phyloP scores from a whole-genome alignment of 1,284 basidiomycete species.

The Cryptococcus sp. region DNA sequence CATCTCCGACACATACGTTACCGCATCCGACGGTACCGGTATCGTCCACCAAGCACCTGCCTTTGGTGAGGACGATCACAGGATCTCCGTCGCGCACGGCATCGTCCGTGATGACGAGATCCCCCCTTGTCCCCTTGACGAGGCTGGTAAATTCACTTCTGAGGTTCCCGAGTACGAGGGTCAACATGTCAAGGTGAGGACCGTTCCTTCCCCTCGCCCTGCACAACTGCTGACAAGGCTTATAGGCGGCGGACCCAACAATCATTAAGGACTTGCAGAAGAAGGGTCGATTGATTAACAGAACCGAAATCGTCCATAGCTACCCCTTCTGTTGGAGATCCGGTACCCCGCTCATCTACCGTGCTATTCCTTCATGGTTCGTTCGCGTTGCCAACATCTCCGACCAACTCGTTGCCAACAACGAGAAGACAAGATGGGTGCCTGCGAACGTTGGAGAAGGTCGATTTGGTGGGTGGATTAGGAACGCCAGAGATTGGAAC shows the following conservation, averaged over 20 bases:
- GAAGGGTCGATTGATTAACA: slow-evolving; percentile 83
- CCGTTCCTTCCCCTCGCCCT: background rate
- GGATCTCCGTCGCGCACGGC: slow-evolving; percentile 81
- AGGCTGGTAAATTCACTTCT: slow-evolving; percentile 80
- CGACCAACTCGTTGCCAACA: slow-evolving; percentile 86
- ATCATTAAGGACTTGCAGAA: slow-evolving; percentile 91
- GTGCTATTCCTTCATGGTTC: slow-evolving; percentile 96
- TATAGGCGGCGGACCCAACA: slow-evolving; percentile 83
- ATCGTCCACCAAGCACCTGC: slow-evolving; percentile 99
- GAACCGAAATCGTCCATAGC: slow-evolving; percentile 82
- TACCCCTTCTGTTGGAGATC: slow-evolving; percentile 99
- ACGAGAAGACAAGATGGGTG: slow-evolving; percentile 92
- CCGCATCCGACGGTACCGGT: slow-evolving; percentile 90
- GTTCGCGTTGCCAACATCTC: slow-evolving; percentile 82
- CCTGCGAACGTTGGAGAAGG: slow-evolving; percentile 87
- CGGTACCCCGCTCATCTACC: slow-evolving; percentile 92
- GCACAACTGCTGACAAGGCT: slow-evolving; percentile 4
- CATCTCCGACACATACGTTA: slow-evolving; percentile 89
- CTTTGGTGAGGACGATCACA: slow-evolving; percentile 98
- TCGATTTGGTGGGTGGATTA: slow-evolving; percentile 95
- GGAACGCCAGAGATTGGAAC: slow-evolving; percentile 98
- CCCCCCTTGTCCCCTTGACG: slow-evolving; percentile 95
- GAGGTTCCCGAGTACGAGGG: slow-evolving; percentile 91
- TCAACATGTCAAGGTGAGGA: slow-evolving; percentile 79
- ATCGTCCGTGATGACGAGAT: slow-evolving; percentile 82